Conservation (phyloP, 805 yeast species). For the Tetrapisispora pingtungensis region DNA sequence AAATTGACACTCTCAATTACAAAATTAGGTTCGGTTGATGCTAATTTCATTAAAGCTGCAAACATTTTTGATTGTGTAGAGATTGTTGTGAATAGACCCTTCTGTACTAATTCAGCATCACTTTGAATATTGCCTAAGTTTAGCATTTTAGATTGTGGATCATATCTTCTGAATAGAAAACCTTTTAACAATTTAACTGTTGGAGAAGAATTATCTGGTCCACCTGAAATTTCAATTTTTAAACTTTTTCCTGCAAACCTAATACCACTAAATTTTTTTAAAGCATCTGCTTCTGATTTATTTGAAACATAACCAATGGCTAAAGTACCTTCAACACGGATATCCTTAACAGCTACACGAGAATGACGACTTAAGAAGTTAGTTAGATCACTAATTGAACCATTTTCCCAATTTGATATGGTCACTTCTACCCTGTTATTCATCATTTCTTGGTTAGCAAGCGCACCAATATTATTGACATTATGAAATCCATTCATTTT, state of each 20-base stretch:
- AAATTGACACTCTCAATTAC: constrained; percentile 61
- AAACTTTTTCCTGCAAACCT: constrained; percentile 68
- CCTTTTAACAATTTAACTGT: constrained; percentile 55
- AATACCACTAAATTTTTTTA: constrained; percentile 62
- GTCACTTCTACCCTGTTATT: constrained; percentile 43
- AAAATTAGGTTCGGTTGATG: constrained; percentile 39
- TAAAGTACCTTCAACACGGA: constrained; percentile 44
- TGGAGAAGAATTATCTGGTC: constrained; percentile 9
- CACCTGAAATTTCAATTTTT: constrained; percentile 35
- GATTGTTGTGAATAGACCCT: constrained; percentile 55
- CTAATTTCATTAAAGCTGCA: constrained; percentile 80
- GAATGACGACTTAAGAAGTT: constrained; percentile 62
- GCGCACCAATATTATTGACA: constrained; percentile 18
- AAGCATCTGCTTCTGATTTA: constrained; percentile 46
- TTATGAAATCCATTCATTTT: constrained; percentile 18
- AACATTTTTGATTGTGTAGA: constrained; percentile 71
- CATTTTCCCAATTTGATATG: constrained; percentile 75
- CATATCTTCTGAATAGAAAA: constrained; percentile 59
- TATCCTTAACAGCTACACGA: constrained; percentile 43
- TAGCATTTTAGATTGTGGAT: constrained; percentile 52
- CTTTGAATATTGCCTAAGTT: constrained; percentile 55
- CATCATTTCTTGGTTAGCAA: constrained; percentile 21
- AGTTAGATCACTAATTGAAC: constrained; percentile 55
- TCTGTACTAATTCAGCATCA: constrained; percentile 49
- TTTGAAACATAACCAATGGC: constrained; percentile 50